Evolutionary conservation across 1,139 yeast genomes (phyloP).

Genomic region (Candida sp.): DNA sequence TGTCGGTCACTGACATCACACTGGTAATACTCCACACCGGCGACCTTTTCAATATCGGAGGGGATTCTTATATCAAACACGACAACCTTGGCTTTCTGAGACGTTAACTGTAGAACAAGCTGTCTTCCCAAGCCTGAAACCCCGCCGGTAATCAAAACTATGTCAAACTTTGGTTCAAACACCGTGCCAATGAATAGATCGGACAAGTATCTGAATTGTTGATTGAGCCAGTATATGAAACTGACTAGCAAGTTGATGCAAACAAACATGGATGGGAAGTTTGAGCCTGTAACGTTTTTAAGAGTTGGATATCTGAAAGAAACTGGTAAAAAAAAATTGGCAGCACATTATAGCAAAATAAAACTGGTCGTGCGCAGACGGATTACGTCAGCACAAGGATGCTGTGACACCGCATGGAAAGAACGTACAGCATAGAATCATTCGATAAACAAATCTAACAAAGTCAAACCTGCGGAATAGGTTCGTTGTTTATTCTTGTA

Average conservation of each 20-base stretch:
- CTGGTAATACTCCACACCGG: slow-evolving; percentile 54
- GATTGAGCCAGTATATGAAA: slow-evolving; percentile 25
- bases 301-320: background rate
- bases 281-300: no score
- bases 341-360: background rate
- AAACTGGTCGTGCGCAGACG: background rate
- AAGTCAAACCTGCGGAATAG: no score
- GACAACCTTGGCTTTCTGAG: slow-evolving; percentile 52
- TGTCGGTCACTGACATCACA: slow-evolving; percentile 70
- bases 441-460: no score
- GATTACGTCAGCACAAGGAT: background rate
- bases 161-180: slow-evolving; percentile 54
- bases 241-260: slow-evolving; percentile 8
- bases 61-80: slow-evolving; percentile 66
- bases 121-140: slow-evolving; percentile 74
- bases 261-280: background rate
- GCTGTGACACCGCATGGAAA: no score
- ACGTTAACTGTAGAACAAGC: slow-evolving; percentile 50
- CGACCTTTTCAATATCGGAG: slow-evolving; percentile 22
- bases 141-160: slow-evolving; percentile 87
- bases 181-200: slow-evolving; percentile 50
- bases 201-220: slow-evolving; percentile 31
- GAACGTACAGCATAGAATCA: no score
- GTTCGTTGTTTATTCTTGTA: background rate
- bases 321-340: background rate